Evolutionary conservation across 2,329 filamentous ascomycete species (phyloP).

Genomic region (Chrysoporthe austroafricana): DNA sequence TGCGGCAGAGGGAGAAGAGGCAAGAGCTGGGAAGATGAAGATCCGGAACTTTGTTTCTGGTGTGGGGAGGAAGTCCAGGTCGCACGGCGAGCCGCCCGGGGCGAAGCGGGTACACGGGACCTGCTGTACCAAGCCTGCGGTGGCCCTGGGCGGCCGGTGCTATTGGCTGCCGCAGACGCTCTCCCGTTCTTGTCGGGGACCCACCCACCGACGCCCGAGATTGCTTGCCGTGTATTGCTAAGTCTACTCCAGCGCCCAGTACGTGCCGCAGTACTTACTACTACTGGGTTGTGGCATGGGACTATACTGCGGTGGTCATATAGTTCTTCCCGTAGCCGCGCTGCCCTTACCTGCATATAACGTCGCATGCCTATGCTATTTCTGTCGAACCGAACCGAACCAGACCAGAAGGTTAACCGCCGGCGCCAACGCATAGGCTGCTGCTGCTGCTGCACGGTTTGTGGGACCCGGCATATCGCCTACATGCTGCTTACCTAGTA

Average conservation of each 20-base stretch:
- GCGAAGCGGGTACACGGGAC: background rate
- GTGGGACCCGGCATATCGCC: background rate
- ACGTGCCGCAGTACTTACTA: background rate
- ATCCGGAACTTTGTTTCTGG: background rate
- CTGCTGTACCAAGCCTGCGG: background rate
- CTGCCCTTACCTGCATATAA: background rate
- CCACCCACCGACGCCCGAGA: background rate
- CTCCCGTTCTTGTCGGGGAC: background rate
- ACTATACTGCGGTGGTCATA: background rate
- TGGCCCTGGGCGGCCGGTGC: background rate
- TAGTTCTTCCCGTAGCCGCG: background rate
- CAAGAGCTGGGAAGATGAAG: background rate
- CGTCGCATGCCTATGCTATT: constrained; percentile 6
- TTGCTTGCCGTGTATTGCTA: no score
- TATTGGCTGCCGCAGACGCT: constrained; percentile 12
- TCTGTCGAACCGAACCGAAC: constrained; percentile 7
- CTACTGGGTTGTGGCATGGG: background rate
- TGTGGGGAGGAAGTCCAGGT: background rate
- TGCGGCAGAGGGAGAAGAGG: constrained; percentile 1
- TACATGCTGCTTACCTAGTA: background rate
- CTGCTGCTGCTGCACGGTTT: background rate
- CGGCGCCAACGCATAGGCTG: constrained; percentile 4
- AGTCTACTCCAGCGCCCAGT: no score
- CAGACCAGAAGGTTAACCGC: constrained; percentile 9
- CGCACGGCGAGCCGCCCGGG: constrained; percentile 26